phyloP scores from a whole-genome alignment of 805 yeast genomes.

The Lipomyces chichibuensis region DNA sequence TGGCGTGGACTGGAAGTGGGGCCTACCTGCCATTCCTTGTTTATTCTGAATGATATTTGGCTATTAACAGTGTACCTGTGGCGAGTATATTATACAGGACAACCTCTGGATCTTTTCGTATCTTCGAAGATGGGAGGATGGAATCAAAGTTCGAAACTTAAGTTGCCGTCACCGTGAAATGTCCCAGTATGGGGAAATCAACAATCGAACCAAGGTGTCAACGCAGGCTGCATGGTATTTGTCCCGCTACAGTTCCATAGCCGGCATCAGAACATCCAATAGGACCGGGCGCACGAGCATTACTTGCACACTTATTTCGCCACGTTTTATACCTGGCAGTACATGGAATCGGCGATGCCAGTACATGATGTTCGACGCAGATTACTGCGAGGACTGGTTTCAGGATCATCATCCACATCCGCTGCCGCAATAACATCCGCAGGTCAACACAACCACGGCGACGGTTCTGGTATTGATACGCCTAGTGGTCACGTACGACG shows the following conservation, averaged over 20 bases:
- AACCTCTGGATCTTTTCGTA: neutral
- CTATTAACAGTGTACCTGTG: neutral
- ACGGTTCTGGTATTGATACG: slow-evolving; percentile 16
- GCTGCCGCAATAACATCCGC: slow-evolving; percentile 9
- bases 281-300: neutral
- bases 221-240: neutral
- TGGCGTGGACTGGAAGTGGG: slow-evolving; percentile 5
- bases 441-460: slow-evolving; percentile 2
- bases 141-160: neutral
- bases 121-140: neutral
- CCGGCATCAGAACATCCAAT: neutral
- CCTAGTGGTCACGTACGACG: slow-evolving; percentile 20
- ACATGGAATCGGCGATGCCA: slow-evolving; percentile 17
- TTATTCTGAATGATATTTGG: neutral
- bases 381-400: slow-evolving; percentile 23
- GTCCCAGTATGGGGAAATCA: neutral
- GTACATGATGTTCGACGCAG: slow-evolving; percentile 26
- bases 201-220: neutral
- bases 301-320: neutral
- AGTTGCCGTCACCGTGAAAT: neutral
- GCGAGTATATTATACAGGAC: neutral
- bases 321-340: neutral
- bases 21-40: neutral
- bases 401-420: slow-evolving; percentile 5
- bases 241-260: neutral